A percentile compares a stretch with the other conserved stretches of the same genome.
Evolutionary conservation across 345 rosid genomes (phyloP).

Genomic region (Eucalyptus regnans): DNA sequence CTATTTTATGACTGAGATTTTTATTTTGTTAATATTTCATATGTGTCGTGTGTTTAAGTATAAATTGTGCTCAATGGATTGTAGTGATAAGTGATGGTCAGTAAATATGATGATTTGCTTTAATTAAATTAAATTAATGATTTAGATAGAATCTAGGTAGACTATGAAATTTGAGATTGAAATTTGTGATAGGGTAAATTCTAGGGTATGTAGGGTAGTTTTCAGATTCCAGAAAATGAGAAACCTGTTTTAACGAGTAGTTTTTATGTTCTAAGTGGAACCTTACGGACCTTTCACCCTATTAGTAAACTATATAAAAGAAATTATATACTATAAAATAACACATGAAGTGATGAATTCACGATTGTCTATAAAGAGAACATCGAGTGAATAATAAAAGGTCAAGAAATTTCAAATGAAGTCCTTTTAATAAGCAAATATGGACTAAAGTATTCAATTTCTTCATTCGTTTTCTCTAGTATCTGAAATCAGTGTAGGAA

Average conservation of each 20-base stretch:
- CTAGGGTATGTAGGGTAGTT: too few relatives aligned
- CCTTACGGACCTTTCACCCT: rapidly evolving
- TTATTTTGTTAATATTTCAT: too few relatives aligned
- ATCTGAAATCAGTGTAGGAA: background rate
- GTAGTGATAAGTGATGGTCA: too few relatives aligned
- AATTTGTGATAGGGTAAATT: too few relatives aligned
- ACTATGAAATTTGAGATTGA: too few relatives aligned
- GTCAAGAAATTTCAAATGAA: background rate
- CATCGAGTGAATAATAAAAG: background rate
- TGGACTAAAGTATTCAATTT: background rate
- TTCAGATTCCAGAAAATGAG: too few relatives aligned
- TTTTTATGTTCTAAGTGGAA: too few relatives aligned
- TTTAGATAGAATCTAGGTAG: rapidly evolving
- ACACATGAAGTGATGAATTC: background rate
- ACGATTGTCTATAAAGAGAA: background rate
- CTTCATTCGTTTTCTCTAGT: background rate
- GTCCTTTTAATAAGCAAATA: background rate
- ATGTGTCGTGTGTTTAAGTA: too few relatives aligned
- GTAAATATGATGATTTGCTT: too few relatives aligned
- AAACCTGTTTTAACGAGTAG: rapidly evolving
- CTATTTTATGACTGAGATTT: too few relatives aligned
- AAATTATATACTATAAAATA: background rate
- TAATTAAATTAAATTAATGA: too few relatives aligned
- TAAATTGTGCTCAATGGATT: too few relatives aligned
- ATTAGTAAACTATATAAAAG: background rate